These are phyloP conservation scores for Quercus lobata DNA, from an alignment of 331 rosid genomes.

Conservation along the genomic window DNA sequence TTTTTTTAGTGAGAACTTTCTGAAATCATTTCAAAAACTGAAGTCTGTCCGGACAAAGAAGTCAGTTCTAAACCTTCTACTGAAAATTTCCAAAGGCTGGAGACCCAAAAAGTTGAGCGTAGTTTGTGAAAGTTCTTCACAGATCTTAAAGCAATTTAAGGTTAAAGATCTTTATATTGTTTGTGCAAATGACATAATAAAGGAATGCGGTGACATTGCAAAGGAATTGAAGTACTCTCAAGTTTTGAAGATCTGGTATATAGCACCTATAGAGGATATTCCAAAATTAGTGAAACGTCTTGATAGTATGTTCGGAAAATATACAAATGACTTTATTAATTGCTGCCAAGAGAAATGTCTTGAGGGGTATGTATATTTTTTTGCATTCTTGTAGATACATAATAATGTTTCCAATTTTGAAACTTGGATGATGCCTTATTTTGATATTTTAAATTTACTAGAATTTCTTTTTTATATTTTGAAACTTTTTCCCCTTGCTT, in stretches of 20 bases:
- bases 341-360: conserved; percentile 40
- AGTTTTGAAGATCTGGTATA: conserved; percentile 63
- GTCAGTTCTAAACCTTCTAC: conserved; percentile 36
- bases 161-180: conserved; percentile 46
- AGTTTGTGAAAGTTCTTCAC: conserved; percentile 33
- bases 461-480: background rate
- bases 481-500: background rate
- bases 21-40: conserved; percentile 60
- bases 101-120: conserved; percentile 41
- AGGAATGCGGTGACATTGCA: conserved; percentile 5
- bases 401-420: background rate
- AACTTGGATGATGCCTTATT: background rate
- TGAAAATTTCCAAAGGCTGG: conserved; percentile 63
- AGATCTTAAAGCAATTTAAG: conserved; percentile 45
- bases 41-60: conserved; percentile 24
- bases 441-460: background rate
- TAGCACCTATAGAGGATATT: conserved; percentile 34
- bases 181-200: conserved; percentile 50
- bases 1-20: conserved; percentile 48
- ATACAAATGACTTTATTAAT: conserved; percentile 37
- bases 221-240: conserved; percentile 29
- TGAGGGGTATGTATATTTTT: conserved; percentile 38
- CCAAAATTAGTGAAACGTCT: conserved; percentile 42
- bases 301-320: conserved; percentile 38
- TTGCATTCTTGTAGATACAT: background rate